Evolutionary conservation across 495 filamentous ascomycete genomes (phyloP), one percentile per base, ranked within the genome.

Genomic region (Bryoglossum gracile): DNA sequence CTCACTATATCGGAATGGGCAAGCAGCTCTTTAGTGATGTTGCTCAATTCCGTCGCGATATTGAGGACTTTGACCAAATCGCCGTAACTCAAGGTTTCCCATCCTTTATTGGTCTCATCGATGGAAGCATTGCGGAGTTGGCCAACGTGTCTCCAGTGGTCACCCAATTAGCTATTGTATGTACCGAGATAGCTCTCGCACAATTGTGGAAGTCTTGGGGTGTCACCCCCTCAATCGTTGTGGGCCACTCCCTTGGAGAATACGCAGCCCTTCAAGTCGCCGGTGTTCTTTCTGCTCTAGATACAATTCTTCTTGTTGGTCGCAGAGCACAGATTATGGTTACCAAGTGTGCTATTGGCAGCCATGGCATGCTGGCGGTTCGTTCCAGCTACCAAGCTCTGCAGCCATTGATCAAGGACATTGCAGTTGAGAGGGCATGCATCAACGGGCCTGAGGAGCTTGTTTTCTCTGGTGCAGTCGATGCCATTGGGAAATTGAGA

Each of bases 181-280:
- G 81, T 54, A 76, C 89, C 50, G 84, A 95, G 63, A 90, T 94
- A 75, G 88, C 89, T 5, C 70, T 94, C 37, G 81, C 85, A 19
- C 80, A 79, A 45, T 75, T 88, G 50, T 95, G 89, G 89, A 65
- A 59, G 19, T 82, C 86, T 8, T 83, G 87, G 75, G 89, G 86
- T 28, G 73, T 94, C 47, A 77, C 64, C 22, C 89, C 89, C 14
- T 69, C 76, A 34, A 82, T 81, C 21, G 87, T 94, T 3, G 70
- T 94, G 26, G 90, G 90, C 19, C 90, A 96, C 67, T 91, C 86
- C 59, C 56, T 78, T n/a, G 89, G 89, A 46, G 89, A 95, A 62
- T 95, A 91, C 66, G 87, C 89, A 37, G 89, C 89, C 11, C 71
- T 95, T 1, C 75, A 90, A 55, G 78, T 83, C 30, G 82, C 88